A percentile compares a stretch with the other conserved stretches of the same genome.
These are phyloP conservation scores for Sapria himalayana DNA, from an alignment of 345 rosid species.

Conservation along the genomic window DNA sequence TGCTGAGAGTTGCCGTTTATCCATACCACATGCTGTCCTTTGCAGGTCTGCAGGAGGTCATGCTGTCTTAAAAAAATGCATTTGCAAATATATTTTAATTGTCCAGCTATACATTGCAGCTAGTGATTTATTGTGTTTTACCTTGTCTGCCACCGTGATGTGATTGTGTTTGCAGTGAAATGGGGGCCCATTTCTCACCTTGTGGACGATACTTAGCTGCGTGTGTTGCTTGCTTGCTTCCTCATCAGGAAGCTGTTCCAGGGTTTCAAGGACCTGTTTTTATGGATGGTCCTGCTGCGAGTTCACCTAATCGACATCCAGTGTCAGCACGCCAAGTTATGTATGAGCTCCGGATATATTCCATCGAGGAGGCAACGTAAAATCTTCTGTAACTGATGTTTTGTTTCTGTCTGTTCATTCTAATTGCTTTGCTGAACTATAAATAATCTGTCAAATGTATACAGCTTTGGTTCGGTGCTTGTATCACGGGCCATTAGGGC, in stretches of 20 bases:
- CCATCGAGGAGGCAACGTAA: constrained; percentile 90
- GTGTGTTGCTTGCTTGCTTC: constrained; percentile 87
- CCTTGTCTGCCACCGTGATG: constrained; percentile 1
- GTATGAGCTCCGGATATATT: constrained; percentile 93
- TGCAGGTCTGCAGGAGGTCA: constrained; percentile 41
- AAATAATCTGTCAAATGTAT: constrained; percentile 8
- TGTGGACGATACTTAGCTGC: constrained; percentile 94
- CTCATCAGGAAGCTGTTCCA: constrained; percentile 59
- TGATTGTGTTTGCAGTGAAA: constrained; percentile 48
- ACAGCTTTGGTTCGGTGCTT: constrained; percentile 74
- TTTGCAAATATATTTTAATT: background rate
- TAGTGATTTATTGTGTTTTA: constrained; percentile 4
- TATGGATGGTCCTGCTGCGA: constrained; percentile 53
- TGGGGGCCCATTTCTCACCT: constrained; percentile 99
- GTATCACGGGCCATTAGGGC: constrained; percentile 84
- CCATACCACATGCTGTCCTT: constrained; percentile 82
- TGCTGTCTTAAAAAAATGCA: background rate
- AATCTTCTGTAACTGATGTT: constrained; percentile 7
- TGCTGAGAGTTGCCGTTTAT: constrained; percentile 45
- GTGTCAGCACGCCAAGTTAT: constrained; percentile 76
- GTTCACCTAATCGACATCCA: constrained; percentile 92
- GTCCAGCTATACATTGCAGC: too few relatives aligned
- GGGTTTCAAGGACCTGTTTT: constrained; percentile 44
- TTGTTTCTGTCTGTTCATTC: constrained; percentile 1
- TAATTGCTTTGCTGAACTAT: constrained; percentile 7